Percentiles rank a stretch among this genome's conserved stretches.
Evolutionary conservation across 768 basidiomycete genomes (phyloP).

Genomic region (Boletus sp.): DNA sequence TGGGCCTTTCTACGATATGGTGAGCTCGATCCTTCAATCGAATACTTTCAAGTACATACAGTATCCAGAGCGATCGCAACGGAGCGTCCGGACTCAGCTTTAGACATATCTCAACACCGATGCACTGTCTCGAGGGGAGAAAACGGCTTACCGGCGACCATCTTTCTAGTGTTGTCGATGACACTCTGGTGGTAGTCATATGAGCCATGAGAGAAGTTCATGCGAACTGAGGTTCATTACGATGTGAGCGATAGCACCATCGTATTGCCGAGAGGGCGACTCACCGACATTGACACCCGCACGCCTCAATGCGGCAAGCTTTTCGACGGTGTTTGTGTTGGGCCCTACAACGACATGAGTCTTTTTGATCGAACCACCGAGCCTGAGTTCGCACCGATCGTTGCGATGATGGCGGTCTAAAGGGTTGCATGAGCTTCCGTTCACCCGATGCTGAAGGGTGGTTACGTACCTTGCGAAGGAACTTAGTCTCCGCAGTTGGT

Average conservation of each 20-base stretch:
- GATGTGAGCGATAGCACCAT: constrained; percentile 8
- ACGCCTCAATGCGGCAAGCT: constrained; percentile 75
- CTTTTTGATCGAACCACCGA: not conserved
- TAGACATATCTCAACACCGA: constrained; percentile 3
- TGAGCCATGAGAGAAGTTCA: constrained; percentile 99
- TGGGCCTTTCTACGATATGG: constrained; percentile 80
- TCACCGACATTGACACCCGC: constrained; percentile 97
- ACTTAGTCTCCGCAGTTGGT: constrained; percentile 80
- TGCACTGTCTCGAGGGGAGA: not conserved
- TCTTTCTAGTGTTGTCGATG: constrained; percentile 93
- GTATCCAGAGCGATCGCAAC: constrained; percentile 98
- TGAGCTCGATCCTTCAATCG: constrained; percentile 5
- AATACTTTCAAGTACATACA: constrained; percentile 43
- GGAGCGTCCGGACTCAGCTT: constrained; percentile 75
- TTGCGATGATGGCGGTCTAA: constrained; percentile 97
- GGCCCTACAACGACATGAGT: constrained; percentile 57
- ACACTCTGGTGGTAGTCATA: constrained; percentile 99
- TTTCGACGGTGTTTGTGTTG: constrained; percentile 91
- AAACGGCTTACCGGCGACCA: constrained; percentile 62
- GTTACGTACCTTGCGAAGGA: constrained; percentile 77
- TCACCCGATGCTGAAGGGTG: not conserved
- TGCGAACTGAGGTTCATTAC: constrained; percentile 67
- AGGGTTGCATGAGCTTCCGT: constrained; percentile 5
- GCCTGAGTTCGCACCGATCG: constrained; percentile 68
- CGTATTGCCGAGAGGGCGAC: constrained; percentile 30